Percentiles rank a stretch among this genome's conserved stretches.
phyloP scores from a whole-genome alignment of 495 filamentous ascomycete genomes.

The Neurospora sp. region DNA sequence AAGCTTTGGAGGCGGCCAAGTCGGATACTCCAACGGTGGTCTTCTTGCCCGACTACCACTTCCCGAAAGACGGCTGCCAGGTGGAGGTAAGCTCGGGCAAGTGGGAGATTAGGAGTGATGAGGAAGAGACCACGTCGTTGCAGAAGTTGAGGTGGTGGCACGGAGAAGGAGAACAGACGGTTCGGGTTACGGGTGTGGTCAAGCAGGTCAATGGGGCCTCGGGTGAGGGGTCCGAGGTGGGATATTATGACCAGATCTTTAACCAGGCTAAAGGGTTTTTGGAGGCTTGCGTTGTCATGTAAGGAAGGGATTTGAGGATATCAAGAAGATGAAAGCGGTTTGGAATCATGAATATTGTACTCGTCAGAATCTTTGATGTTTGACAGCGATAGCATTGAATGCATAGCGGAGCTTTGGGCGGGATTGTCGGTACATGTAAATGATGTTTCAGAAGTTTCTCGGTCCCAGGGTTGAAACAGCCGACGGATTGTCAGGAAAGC shows the following conservation, averaged over 20 bases:
- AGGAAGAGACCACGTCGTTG: constrained; percentile 51
- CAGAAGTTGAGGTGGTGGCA: constrained; percentile 89
- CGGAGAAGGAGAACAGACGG: constrained; percentile 66
- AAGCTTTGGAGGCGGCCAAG: constrained; percentile 38
- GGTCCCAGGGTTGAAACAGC: not conserved
- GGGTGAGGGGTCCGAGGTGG: constrained; percentile 23
- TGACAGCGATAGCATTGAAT: not conserved
- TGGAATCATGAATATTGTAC: not conserved
- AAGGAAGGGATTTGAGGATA: not conserved
- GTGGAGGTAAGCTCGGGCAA: constrained; percentile 77
- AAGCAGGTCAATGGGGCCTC: constrained; percentile 27
- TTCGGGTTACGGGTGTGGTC: constrained; percentile 68
- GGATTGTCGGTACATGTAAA: not conserved
- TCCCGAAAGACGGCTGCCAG: constrained; percentile 57
- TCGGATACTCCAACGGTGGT: constrained; percentile 67
- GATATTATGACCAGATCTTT: constrained; percentile 36
- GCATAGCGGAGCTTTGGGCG: not conserved
- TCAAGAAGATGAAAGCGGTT: not conserved
- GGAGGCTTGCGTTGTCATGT: constrained; percentile 35
- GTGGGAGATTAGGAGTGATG: constrained; percentile 70
- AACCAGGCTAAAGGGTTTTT: constrained; percentile 23
- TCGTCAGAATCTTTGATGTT: not conserved
- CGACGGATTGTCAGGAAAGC: not conserved
- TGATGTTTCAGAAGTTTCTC: not conserved
- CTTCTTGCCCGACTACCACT: constrained; percentile 88